A percentile compares a stretch with the other conserved stretches of the same genome.
phyloP scores from a whole-genome alignment of 441 rosid genomes.

The Viola pubescens region DNA sequence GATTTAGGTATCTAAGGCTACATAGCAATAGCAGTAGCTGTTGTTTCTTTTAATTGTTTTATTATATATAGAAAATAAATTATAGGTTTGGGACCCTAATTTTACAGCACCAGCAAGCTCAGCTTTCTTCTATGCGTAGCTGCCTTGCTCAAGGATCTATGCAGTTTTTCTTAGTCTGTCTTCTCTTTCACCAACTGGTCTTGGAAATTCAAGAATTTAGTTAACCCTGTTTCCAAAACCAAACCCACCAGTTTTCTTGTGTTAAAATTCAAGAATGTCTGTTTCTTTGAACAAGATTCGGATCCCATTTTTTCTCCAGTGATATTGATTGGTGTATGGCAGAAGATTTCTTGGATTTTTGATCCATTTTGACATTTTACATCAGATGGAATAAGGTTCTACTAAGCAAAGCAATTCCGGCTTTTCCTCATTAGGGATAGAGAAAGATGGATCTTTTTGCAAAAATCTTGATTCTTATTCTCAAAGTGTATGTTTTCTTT shows the following conservation, averaged over 20 bases:
- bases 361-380: slow-evolving; percentile 28
- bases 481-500: slow-evolving; percentile 17
- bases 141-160: slow-evolving; percentile 14
- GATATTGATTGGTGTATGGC: slow-evolving; percentile 23
- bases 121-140: too few species aligned
- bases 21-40: too few species aligned
- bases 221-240: slow-evolving; percentile 21
- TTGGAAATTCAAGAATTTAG: slow-evolving; percentile 33
- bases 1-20: too few species aligned
- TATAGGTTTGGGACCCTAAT: too few species aligned
- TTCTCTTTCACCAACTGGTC: slow-evolving; percentile 35
- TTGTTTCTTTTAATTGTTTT: too few species aligned
- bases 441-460: slow-evolving; percentile 10
- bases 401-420: background rate
- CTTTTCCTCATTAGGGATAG: slow-evolving; percentile 14
- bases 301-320: slow-evolving; percentile 12
- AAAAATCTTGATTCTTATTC: slow-evolving; percentile 34
- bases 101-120: too few species aligned
- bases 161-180: slow-evolving; percentile 5
- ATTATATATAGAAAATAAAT: too few species aligned
- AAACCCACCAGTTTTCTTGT: slow-evolving; percentile 38
- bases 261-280: slow-evolving; percentile 35
- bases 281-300: slow-evolving; percentile 18
- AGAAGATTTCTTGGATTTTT: slow-evolving; percentile 29
- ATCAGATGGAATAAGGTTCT: slow-evolving; percentile 41